Evolutionary conservation across 108 stramenopile genomes (phyloP).

Genomic region (Cyclotella sp.): DNA sequence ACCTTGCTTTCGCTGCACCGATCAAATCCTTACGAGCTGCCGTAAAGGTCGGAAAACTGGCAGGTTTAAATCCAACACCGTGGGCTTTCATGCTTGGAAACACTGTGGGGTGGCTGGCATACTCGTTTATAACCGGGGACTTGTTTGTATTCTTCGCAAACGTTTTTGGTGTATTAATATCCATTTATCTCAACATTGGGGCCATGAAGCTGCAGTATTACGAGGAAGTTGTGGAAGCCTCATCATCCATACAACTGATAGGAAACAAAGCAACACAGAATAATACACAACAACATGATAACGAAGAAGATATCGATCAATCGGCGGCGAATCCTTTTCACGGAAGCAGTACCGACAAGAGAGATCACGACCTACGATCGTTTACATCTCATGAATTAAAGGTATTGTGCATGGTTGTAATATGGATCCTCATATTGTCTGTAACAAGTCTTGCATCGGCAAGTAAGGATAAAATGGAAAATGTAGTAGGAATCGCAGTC

Average conservation of each 20-base stretch:
- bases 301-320: constrained; percentile 11
- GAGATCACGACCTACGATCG: constrained; percentile 4
- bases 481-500: constrained; percentile 48
- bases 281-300: neutral
- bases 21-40: constrained; percentile 56
- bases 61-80: constrained; percentile 75
- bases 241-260: constrained; percentile 18
- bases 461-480: constrained; percentile 26
- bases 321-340: constrained; percentile 2
- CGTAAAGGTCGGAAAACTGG: constrained; percentile 55
- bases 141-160: constrained; percentile 75
- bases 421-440: constrained; percentile 43
- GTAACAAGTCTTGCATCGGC: constrained; percentile 29
- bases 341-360: neutral
- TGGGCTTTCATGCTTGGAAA: constrained; percentile 79
- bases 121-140: constrained; percentile 61
- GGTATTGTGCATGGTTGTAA: constrained; percentile 20
- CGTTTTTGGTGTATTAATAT: constrained; percentile 63
- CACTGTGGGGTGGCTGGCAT: constrained; percentile 64
- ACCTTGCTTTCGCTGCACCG: constrained; percentile 73
- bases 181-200: constrained; percentile 69
- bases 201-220: constrained; percentile 78
- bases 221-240: constrained; percentile 34
- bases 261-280: neutral
- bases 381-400: constrained; percentile 45